Percentiles rank a stretch among this genome's conserved stretches.
Conservation (phyloP, 2,329 filamentous ascomycete genomes). For the Fusarium sublunatum region DNA sequence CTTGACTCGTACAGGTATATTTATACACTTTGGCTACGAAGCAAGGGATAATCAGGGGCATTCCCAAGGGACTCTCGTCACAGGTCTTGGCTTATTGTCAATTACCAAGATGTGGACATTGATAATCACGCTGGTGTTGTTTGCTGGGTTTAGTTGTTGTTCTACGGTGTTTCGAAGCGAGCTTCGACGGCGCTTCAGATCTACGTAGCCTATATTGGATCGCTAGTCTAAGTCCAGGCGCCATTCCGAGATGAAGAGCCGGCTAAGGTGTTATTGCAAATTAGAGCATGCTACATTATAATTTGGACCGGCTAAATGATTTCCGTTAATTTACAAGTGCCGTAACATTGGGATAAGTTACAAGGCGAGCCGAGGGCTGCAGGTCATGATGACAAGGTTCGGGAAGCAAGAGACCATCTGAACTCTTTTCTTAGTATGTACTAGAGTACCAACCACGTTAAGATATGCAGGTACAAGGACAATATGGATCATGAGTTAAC, state of each 20-base stretch:
- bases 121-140: background rate
- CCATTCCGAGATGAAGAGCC: slow-evolving; percentile 8
- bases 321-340: slow-evolving; percentile 14
- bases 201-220: slow-evolving; percentile 4
- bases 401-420: background rate
- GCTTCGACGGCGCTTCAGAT: slow-evolving; percentile 21
- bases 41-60: too few relatives aligned
- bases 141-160: slow-evolving; percentile 3
- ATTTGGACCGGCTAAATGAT: slow-evolving; percentile 24
- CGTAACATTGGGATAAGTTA: slow-evolving; percentile 2
- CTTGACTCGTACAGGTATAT: background rate
- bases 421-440: background rate
- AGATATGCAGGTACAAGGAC: background rate
- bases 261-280: slow-evolving; percentile 24
- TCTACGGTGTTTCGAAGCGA: slow-evolving; percentile 29
- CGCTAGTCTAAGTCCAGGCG: slow-evolving; percentile 16
- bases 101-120: background rate
- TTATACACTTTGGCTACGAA: too few relatives aligned
- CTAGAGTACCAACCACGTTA: background rate
- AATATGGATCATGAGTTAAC: background rate
- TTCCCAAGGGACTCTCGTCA: background rate
- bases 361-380: slow-evolving; percentile 8
- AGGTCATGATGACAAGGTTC: slow-evolving; percentile 1
- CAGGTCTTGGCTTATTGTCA: background rate
- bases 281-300: slow-evolving; percentile 16